Percentiles rank a stretch among this genome's conserved stretches.
phyloP scores from a whole-genome alignment of 495 filamentous ascomycete species.

The Evernia prunastri region DNA sequence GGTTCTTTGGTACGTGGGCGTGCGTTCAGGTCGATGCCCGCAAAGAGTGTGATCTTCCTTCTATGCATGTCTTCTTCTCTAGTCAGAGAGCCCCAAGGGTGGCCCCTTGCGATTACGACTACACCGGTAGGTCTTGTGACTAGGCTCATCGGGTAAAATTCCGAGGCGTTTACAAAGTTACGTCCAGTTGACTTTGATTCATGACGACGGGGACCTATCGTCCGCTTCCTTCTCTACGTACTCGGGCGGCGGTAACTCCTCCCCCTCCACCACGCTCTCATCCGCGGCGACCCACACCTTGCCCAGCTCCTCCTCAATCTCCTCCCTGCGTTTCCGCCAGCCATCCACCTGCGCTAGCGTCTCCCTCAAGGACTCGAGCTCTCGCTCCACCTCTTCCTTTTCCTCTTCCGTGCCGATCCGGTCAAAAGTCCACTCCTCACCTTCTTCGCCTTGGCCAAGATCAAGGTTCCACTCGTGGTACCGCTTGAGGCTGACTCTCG shows the following conservation, averaged over 20 bases:
- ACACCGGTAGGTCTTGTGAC: no score
- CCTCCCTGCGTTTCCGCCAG: constrained; percentile 70
- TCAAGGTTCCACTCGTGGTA: constrained; percentile 88
- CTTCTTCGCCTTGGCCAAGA: constrained; percentile 62
- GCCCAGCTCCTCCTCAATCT: constrained; percentile 65
- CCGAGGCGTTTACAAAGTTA: neutral
- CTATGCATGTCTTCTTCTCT: no score
- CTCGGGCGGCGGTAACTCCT: constrained; percentile 13
- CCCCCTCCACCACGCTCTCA: constrained; percentile 24
- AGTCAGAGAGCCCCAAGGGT: no score
- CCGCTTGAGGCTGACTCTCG: constrained; percentile 84
- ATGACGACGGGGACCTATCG: neutral
- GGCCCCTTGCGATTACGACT: no score
- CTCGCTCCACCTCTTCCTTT: constrained; percentile 82
- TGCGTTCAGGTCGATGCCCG: no score
- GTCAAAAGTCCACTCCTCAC: constrained; percentile 75
- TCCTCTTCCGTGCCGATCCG: constrained; percentile 88
- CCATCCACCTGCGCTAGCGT: constrained; percentile 71
- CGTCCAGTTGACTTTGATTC: neutral
- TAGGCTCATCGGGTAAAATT: no score
- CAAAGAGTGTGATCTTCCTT: no score
- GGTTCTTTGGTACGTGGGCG: no score
- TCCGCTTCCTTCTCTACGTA: constrained; percentile 11
- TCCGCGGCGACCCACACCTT: constrained; percentile 49
- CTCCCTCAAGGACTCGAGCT: constrained; percentile 76